Conservation (phyloP, 2,329 filamentous ascomycete species). For the Cladosporium sp. region DNA sequence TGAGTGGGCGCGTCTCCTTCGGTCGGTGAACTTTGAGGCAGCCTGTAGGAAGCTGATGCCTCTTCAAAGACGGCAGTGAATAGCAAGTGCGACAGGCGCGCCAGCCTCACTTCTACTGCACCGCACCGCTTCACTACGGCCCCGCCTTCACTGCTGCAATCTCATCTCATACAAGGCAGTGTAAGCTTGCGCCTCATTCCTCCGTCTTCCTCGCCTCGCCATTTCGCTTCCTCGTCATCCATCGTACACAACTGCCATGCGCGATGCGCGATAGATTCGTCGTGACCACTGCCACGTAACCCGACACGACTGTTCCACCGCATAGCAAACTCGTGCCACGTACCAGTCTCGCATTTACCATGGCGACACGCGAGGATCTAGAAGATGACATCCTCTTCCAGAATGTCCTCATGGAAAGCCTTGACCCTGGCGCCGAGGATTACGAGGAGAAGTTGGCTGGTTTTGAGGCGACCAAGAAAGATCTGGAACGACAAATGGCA, state of each 20-base stretch:
- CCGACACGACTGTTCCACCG: neutral
- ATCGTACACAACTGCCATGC: neutral
- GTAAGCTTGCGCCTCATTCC: neutral
- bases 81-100: neutral
- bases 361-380: slow-evolving; percentile 5
- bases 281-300: neutral
- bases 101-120: neutral
- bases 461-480: slow-evolving; percentile 20
- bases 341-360: neutral
- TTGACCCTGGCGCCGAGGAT: slow-evolving; percentile 30
- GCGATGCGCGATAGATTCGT: slow-evolving; percentile 1
- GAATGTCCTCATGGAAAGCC: slow-evolving; percentile 26
- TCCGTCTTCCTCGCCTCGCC: neutral
- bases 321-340: neutral
- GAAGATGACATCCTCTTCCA: slow-evolving; percentile 33
- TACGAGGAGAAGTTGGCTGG: slow-evolving; percentile 22
- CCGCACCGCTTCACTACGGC: neutral
- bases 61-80: neutral
- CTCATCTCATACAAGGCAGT: neutral
- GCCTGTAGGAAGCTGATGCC: neutral
- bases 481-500: slow-evolving; percentile 20
- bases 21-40: neutral
- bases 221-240: neutral
- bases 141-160: neutral
- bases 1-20: neutral